Evolutionary conservation across 140 eudicot genomes (phyloP), one percentile per base, ranked within the genome.

Genomic region (Bidens hawaiensis): DNA sequence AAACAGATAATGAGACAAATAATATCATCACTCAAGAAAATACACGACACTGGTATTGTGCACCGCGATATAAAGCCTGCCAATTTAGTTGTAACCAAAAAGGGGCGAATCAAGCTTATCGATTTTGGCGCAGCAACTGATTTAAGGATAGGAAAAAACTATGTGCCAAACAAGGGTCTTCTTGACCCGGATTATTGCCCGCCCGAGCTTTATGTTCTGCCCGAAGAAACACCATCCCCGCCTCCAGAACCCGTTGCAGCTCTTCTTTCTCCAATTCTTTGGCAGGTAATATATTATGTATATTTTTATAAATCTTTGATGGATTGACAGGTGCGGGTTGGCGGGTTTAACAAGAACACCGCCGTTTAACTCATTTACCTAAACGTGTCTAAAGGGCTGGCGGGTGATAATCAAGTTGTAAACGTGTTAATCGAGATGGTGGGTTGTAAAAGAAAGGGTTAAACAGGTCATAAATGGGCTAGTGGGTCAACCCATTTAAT

Each of bases 171-270:
- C 22, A 79, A 78, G 1, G 96, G 95, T 17, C 80, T 91, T 74
- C 96, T 42, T 80, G 88, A 33, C 96, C 98, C 0, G 0, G 62
- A 55, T 55, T 55, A 55, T 55, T 55, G 62, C 25, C 62, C 62
- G 8, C 62, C 62, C 2, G 62, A 55, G 30, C 62, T 55, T 9
- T 87, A 82, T 62, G 98, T 91, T 43, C 81, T 91, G 22, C 98
- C 62, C 5, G 62, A 55, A 55, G 62, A 55, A 55, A 91, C 98
- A 64, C 98, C 98, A 1, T 79, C 70, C 6, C 98, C 98, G 5
- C 98, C 98, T 22, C 96, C 98, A 1, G 96, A 84, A 81, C 98
- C 98, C 1, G 79, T 91, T 53, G 98, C 98, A 23, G 98, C 98
- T 49, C 73, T 91, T 33, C 78, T 91, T 51, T 91, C 98, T 64